phyloP scores from a whole-genome alignment of 176 grass and related monocot species.

The Aegilops umbellulata region DNA sequence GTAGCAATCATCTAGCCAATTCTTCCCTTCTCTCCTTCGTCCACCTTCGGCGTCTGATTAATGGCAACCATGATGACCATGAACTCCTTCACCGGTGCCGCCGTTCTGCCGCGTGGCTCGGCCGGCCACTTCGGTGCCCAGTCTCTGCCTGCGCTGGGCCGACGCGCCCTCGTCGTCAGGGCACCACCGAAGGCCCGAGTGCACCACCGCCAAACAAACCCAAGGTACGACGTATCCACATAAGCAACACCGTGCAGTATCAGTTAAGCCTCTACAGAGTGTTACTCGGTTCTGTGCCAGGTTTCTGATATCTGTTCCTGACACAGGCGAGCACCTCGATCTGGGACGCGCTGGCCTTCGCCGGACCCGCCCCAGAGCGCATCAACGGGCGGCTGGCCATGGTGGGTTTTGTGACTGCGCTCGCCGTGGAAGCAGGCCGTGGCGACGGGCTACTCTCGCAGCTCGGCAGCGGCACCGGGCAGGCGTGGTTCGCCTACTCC shows the following conservation, averaged over 20 bases:
- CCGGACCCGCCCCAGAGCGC: conserved; percentile 48
- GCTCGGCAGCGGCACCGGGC: conserved; percentile 24
- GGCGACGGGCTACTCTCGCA: conserved; percentile 40
- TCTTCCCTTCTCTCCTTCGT: background rate
- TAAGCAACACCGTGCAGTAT: no score
- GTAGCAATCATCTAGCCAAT: background rate
- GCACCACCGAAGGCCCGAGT: background rate
- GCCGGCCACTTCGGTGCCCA: background rate
- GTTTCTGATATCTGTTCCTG: background rate
- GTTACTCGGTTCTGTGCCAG: background rate
- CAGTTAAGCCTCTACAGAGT: no score
- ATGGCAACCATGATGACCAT: background rate
- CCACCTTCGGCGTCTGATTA: background rate
- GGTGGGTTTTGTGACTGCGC: conserved; percentile 55
- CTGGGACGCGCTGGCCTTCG: conserved; percentile 46
- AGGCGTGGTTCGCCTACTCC: conserved; percentile 39
- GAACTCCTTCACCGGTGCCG: background rate
- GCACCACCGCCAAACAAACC: background rate
- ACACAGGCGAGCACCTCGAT: background rate
- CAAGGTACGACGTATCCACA: background rate
- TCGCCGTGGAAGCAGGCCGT: conserved; percentile 37
- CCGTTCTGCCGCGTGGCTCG: background rate
- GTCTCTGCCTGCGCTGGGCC: background rate
- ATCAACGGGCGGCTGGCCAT: conserved; percentile 66
- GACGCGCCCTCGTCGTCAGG: background rate